A percentile compares a stretch with the other conserved stretches of the same genome.
These are phyloP conservation scores for Colletotrichum camelliae DNA, from an alignment of 2,329 filamentous ascomycete genomes.

Conservation along the genomic window DNA sequence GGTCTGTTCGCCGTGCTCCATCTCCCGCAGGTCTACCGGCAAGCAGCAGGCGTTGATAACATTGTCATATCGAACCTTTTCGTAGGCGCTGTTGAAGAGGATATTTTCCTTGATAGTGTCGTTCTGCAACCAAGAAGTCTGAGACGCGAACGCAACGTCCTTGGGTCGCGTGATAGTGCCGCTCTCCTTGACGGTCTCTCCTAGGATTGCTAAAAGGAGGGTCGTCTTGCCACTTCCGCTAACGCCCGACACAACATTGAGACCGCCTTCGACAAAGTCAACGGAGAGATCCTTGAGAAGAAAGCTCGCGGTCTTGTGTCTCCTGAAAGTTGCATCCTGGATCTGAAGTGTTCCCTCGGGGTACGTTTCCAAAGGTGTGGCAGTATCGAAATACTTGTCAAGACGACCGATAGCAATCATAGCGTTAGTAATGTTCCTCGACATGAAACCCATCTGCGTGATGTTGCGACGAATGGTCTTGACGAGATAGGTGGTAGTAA, in stretches of 20 bases:
- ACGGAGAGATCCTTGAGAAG: slow-evolving; percentile 52
- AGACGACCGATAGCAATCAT: slow-evolving; percentile 55
- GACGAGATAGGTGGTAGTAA: slow-evolving; percentile 60
- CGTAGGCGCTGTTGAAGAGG: slow-evolving; percentile 56
- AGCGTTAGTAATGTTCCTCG: slow-evolving; percentile 45
- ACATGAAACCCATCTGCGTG: slow-evolving; percentile 52
- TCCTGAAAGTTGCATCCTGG: slow-evolving; percentile 50
- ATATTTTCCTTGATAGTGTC: slow-evolving; percentile 61
- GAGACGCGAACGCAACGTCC: slow-evolving; percentile 62
- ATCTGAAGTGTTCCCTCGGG: slow-evolving; percentile 55
- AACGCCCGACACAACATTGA: slow-evolving; percentile 60
- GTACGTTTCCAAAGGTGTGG: slow-evolving; percentile 52
- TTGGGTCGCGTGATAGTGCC: slow-evolving; percentile 53
- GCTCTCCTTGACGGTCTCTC: slow-evolving; percentile 56
- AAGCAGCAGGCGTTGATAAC: slow-evolving; percentile 63
- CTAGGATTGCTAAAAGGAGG: slow-evolving; percentile 57
- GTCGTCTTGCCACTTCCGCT: slow-evolving; percentile 65
- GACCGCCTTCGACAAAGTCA: slow-evolving; percentile 56
- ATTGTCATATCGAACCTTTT: slow-evolving; percentile 57
- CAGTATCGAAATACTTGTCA: slow-evolving; percentile 59
- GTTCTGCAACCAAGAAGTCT: slow-evolving; percentile 64
- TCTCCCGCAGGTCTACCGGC: slow-evolving; percentile 53
- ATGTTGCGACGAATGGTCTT: slow-evolving; percentile 59
- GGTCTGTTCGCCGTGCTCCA: slow-evolving; percentile 56
- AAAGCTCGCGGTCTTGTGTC: slow-evolving; percentile 56